Base-by-base conservation (phyloP, 1,284 basidiomycete species). In the Fomitiporia mediterranea region DNA sequence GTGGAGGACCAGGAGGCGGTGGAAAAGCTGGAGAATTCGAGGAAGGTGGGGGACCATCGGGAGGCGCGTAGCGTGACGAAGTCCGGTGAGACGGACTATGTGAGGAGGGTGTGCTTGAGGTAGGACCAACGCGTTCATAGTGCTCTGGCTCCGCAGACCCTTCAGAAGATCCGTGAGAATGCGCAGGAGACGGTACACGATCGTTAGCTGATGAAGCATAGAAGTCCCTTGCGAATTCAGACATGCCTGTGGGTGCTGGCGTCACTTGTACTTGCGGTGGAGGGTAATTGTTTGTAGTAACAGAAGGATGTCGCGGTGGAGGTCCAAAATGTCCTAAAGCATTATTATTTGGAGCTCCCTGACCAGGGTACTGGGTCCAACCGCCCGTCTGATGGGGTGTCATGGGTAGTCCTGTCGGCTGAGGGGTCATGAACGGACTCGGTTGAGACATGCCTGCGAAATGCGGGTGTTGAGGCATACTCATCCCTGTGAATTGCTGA, bases 201-300 rank as follows among this genome's bases (percentile, higher is more conserved):
- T 17, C 50, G 42, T 21, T 30, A 38, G 53, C 44, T 11, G 39
- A 25, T 2, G 75, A 73, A 0, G 75, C 68, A 56, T 84, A 82
- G 61, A 83, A 83, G 40, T 83, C 81, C 19, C 74, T 67, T 13
- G 78, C 76, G 63, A 83, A 83, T 11, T 81, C 78, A 0, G 80
- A 81, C n/a, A 69, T 28, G 57, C 27, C 37, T 34, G 27, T 32
- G n/a, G n/a, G 66, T n/a, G 38, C 17, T 30, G 60, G 55, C 54
- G 51, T 59, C 42, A 65, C 48, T 5, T 57, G 57, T 4, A 64
- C 61, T 4, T 59, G 49, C 17, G 30, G 52, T 42, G 17, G 56
- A 30, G 47, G 28, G 9, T 30, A 21, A 64, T 46, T 55, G 56
- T 35, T 52, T 42, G 32, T 37, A 23, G 13, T 52, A 42, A 43